These are phyloP conservation scores for Aspergillus bertholletiae DNA, from an alignment of 495 filamentous ascomycete genomes.

Conservation along the genomic window DNA sequence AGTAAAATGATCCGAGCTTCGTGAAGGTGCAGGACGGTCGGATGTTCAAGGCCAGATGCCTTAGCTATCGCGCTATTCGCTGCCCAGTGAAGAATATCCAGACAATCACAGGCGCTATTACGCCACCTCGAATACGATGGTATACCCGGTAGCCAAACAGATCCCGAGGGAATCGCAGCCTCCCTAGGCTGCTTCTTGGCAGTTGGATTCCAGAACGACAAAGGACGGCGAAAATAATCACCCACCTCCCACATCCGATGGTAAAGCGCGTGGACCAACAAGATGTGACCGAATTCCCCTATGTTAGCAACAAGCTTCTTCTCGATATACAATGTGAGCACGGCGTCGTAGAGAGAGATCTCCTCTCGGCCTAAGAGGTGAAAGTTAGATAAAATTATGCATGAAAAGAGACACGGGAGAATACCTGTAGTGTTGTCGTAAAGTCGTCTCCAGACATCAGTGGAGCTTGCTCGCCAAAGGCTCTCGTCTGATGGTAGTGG, in stretches of 20 bases:
- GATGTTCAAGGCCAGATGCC: conserved; percentile 46
- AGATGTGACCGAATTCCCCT: conserved; percentile 46
- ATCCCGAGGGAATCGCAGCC: conserved; percentile 30
- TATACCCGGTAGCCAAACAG: conserved; percentile 50
- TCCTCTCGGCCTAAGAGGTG: conserved; percentile 16
- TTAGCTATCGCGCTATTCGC: conserved; percentile 45
- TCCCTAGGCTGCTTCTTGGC: conserved; percentile 41
- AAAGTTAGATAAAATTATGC: conserved; percentile 5
- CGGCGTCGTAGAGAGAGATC: conserved; percentile 40
- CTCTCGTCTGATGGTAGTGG: conserved; percentile 44
- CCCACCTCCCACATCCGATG: conserved; percentile 51
- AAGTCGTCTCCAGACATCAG: conserved; percentile 35
- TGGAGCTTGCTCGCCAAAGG: conserved; percentile 41
- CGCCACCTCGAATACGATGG: conserved; percentile 52
- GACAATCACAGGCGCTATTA: conserved; percentile 51
- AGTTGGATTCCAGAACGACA: conserved; percentile 48
- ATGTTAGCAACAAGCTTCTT: conserved; percentile 39
- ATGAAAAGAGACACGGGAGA: background rate
- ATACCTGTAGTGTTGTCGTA: conserved; percentile 26
- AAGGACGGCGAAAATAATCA: conserved; percentile 40
- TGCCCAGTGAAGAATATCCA: conserved; percentile 55
- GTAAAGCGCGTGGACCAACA: conserved; percentile 49
- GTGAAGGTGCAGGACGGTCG: conserved; percentile 52
- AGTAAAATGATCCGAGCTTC: conserved; percentile 40
- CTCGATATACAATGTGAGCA: conserved; percentile 48